A percentile compares a stretch with the other conserved stretches of the same genome.
Evolutionary conservation across 2,329 filamentous ascomycete genomes (phyloP).

Genomic region (Fusarium tuaranense): DNA sequence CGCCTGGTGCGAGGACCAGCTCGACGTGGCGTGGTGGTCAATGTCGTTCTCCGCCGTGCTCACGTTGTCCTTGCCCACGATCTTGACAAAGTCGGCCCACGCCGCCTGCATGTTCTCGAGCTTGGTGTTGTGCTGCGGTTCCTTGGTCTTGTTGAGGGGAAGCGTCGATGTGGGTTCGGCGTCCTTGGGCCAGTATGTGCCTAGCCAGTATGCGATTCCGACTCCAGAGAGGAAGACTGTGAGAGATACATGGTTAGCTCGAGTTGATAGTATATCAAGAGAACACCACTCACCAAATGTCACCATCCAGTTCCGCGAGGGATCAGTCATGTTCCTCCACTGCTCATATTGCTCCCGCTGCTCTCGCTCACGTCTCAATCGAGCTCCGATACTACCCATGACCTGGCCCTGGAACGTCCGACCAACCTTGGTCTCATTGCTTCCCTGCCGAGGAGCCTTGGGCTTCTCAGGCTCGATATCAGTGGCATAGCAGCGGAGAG

Average conservation of each 20-base stretch:
- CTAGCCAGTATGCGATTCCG: conserved; percentile 68
- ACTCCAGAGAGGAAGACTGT: conserved; percentile 66
- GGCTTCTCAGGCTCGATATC: conserved; percentile 52
- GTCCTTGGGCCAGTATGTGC: conserved; percentile 65
- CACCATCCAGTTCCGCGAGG: conserved; percentile 61
- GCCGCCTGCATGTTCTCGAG: conserved; percentile 75
- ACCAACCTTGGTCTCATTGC: conserved; percentile 53
- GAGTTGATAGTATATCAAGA: neutral
- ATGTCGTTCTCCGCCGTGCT: conserved; percentile 69
- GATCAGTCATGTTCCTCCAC: conserved; percentile 55
- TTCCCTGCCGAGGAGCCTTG: conserved; percentile 45
- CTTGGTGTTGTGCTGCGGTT: conserved; percentile 68
- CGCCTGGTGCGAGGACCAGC: conserved; percentile 71
- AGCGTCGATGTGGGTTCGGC: conserved; percentile 68
- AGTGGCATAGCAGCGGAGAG: conserved; percentile 49
- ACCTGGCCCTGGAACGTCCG: conserved; percentile 69
- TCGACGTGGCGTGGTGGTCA: conserved; percentile 67
- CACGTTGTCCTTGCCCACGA: conserved; percentile 74
- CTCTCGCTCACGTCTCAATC: conserved; percentile 65
- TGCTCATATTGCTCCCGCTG: conserved; percentile 64
- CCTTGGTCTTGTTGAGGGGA: conserved; percentile 62
- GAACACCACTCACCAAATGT: conserved; percentile 62
- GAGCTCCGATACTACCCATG: conserved; percentile 67
- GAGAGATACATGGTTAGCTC: conserved; percentile 9
- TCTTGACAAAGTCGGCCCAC: conserved; percentile 75